Evolutionary conservation across 805 yeast genomes (phyloP).

Genomic region (Ogataea methylovora): DNA sequence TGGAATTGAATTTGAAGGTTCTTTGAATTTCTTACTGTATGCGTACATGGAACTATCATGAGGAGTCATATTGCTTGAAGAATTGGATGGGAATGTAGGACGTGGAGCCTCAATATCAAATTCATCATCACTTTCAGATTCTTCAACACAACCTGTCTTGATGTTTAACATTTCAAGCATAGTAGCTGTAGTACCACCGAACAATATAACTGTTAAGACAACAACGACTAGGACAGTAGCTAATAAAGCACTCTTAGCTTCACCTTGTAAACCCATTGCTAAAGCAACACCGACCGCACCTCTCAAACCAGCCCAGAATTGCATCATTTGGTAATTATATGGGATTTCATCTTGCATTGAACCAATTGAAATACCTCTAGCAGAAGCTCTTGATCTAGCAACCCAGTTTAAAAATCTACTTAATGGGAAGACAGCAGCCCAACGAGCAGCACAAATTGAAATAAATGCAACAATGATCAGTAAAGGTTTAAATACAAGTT

Average conservation of each 20-base stretch:
- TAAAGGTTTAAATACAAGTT: conserved; percentile 88
- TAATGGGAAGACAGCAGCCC: conserved; percentile 96
- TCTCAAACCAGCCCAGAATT: conserved; percentile 97
- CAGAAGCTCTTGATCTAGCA: conserved; percentile 49
- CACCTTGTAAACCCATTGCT: conserved; percentile 97
- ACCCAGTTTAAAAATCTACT: conserved; percentile 80
- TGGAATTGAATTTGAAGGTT: neutral
- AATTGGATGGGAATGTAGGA: conserved; percentile 14
- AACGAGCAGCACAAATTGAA: conserved; percentile 89
- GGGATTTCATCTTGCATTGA: conserved; percentile 79
- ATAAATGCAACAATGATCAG: conserved; percentile 83
- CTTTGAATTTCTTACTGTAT: conserved; percentile 1
- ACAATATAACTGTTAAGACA: conserved; percentile 88
- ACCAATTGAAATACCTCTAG: conserved; percentile 31
- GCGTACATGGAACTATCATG: neutral
- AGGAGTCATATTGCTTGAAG: conserved; percentile 1
- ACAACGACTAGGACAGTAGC: conserved; percentile 97
- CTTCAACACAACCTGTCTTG: conserved; percentile 83
- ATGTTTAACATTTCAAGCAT: conserved; percentile 95
- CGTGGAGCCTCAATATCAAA: conserved; percentile 85
- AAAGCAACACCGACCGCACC: conserved; percentile 99
- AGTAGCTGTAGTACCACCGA: conserved; percentile 98
- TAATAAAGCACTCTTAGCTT: conserved; percentile 74
- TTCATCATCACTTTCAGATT: conserved; percentile 84
- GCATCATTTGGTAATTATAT: conserved; percentile 95